These are phyloP conservation scores for Micromonas pusilla DNA, from an alignment of 139 green algal species.

Conservation along the genomic window DNA sequence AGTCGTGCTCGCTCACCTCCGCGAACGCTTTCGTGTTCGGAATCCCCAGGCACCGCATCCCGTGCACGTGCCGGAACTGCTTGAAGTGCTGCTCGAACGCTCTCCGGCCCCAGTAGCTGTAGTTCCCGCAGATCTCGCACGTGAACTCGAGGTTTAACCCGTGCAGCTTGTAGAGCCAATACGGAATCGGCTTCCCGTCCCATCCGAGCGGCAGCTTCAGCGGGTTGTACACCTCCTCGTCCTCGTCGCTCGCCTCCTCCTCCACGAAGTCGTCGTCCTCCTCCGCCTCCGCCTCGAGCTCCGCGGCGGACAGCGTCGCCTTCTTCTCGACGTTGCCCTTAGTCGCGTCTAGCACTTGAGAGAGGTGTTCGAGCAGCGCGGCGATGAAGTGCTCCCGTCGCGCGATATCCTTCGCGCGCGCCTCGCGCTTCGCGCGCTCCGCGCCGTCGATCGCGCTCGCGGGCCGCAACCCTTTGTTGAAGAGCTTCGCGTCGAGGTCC, in stretches of 20 bases:
- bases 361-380: neutral
- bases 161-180: constrained; percentile 99
- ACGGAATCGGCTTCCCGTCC: constrained; percentile 99
- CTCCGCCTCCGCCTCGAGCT: constrained; percentile 54
- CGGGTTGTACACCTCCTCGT: constrained; percentile 97
- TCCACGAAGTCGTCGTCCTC: constrained; percentile 29
- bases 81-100: constrained; percentile 97
- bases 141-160: constrained; percentile 91
- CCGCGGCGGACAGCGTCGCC: constrained; percentile 80
- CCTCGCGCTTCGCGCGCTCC: constrained; percentile 12
- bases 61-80: constrained; percentile 77
- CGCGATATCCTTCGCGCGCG: neutral
- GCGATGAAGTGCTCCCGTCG: neutral
- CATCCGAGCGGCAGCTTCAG: constrained; percentile 97
- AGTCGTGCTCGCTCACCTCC: constrained; percentile 45
- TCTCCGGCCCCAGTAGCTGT: constrained; percentile 84
- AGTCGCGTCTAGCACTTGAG: constrained; percentile 61
- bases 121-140: constrained; percentile 96
- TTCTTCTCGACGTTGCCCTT: constrained; percentile 84
- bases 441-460: neutral
- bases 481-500: constrained; percentile 41
- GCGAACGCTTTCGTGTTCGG: constrained; percentile 93
- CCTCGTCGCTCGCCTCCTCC: constrained; percentile 42
- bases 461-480: constrained; percentile 36
- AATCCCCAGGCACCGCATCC: constrained; percentile 91